Percentiles rank a stretch among this genome's conserved stretches.
Evolutionary conservation across 2,329 filamentous ascomycete species (phyloP).

Genomic region (Magnaporthiopsis incrustans): DNA sequence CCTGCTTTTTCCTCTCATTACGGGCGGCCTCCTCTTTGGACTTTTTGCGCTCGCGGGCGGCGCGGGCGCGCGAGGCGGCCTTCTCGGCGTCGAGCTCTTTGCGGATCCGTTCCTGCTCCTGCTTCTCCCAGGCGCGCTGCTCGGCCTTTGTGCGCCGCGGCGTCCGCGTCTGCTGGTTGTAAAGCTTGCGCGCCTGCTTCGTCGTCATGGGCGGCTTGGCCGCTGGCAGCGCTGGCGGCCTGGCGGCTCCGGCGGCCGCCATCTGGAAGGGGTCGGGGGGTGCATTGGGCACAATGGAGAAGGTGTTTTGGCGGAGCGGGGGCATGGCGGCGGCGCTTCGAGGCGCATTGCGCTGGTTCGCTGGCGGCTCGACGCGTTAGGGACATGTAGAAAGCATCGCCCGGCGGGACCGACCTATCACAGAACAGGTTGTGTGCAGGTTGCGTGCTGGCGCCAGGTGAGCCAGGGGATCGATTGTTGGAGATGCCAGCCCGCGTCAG

Average conservation of each 20-base stretch:
- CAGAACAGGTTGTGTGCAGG: neutral
- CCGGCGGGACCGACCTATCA: neutral
- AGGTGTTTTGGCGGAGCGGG: constrained; percentile 22
- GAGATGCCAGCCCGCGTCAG: neutral
- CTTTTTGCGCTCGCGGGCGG: constrained; percentile 46
- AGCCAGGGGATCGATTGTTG: neutral
- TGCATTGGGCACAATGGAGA: constrained; percentile 27
- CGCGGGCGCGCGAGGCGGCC: constrained; percentile 37
- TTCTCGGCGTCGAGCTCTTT: constrained; percentile 44
- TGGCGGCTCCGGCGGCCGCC: constrained; percentile 14
- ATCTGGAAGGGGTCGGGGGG: constrained; percentile 8
- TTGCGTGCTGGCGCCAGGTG: too few relatives aligned
- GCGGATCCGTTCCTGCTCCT: constrained; percentile 47
- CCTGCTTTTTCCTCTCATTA: constrained; percentile 41
- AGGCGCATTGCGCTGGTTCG: neutral
- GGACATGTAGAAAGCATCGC: neutral
- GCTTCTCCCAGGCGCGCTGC: constrained; percentile 27
- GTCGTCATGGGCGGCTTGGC: constrained; percentile 37
- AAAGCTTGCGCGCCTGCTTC: constrained; percentile 39
- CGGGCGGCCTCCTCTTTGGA: constrained; percentile 42
- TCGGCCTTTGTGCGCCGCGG: constrained; percentile 28
- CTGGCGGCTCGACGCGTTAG: neutral
- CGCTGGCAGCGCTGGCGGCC: constrained; percentile 13
- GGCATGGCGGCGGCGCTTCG: neutral
- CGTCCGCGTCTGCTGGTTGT: constrained; percentile 30